Evolutionary conservation across 75 land plant species (phyloP).

Genomic region (Isoetes taiwanensis): DNA sequence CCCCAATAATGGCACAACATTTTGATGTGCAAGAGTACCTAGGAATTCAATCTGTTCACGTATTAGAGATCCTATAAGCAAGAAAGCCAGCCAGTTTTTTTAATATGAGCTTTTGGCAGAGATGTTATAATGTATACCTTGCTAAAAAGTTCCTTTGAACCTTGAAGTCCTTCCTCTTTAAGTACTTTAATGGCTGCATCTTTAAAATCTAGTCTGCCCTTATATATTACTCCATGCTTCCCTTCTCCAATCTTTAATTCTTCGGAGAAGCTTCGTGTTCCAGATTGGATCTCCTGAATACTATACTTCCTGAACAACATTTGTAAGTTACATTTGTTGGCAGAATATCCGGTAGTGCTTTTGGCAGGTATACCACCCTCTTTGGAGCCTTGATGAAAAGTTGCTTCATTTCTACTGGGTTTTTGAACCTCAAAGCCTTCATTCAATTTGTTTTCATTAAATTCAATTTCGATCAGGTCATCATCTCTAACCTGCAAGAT

Average conservation of each 20-base stretch:
- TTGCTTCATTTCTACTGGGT: too few species aligned
- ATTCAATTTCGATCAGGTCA: too few species aligned
- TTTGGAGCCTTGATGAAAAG: too few species aligned
- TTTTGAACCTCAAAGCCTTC: too few species aligned
- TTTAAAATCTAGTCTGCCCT: conserved; percentile 40
- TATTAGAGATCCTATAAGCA: not conserved
- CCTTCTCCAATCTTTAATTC: conserved; percentile 53
- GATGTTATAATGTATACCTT: conserved; percentile 24
- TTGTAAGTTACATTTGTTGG: too few species aligned
- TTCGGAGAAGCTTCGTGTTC: conserved; percentile 34
- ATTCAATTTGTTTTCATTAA: too few species aligned
- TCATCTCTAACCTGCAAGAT: too few species aligned
- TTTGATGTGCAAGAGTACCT: conserved; percentile 29
- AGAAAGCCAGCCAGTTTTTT: too few species aligned
- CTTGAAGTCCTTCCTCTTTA: conserved; percentile 47
- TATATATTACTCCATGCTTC: conserved; percentile 54
- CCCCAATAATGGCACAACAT: conserved; percentile 33
- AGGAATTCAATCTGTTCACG: conserved; percentile 28
- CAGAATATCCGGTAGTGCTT: too few species aligned
- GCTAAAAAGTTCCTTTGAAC: conserved; percentile 41
- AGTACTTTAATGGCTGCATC: conserved; percentile 52
- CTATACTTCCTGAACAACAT: conserved; percentile 41
- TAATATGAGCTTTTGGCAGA: too few species aligned
- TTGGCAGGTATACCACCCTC: too few species aligned
- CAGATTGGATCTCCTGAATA: conserved; percentile 38